Base-by-base conservation (phyloP, 345 rosid genomes). In the Cardiospermum halicacabum region DNA sequence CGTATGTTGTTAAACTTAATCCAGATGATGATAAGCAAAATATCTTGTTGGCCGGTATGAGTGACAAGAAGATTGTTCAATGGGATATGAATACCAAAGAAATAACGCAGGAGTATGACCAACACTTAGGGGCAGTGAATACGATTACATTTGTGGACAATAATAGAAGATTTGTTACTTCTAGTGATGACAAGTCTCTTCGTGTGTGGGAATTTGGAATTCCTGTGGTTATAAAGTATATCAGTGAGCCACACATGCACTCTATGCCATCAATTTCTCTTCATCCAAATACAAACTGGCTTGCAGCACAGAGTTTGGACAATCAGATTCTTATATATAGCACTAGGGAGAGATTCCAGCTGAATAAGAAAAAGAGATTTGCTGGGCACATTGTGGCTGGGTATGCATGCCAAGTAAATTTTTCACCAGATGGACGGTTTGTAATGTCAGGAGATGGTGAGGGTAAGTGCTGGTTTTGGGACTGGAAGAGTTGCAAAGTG, bases 401-500 rank as follows among this genome's bases (percentile, higher is more conserved):
- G 28, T 94, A 94, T 69, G 99, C 99, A 21, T 94, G 99, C 73
- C 99, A 89, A 75, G 99, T 94, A 24, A 94, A 94, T 74, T 94
- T 91, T 82, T 94, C 97, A 6, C 99, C 97, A 1, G 99, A 94
- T 79, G 97, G 99, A 8, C 79, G 99, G 67, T 94, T 94, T 85
- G 97, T 94, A 7, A 85, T 94, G 96, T 94, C 99, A 1, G 99
- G 99, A 74, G 99, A 94, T 81, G 99, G 97, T 45, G 99, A 94
- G 69, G 99, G 97, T 60, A 89, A 78, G 76, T 91, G 97, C 81
- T 94, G 99, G 99, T 94, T 94, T 76, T 94, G 97, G 97, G 97
- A 91, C 69, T 94, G 99, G 98, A 93, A 93, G 89, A 89, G 95
- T 57, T 87, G 97, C 80, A 91, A 83, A 77, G 96, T 93, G 4